Evolutionary conservation across 192 early-diverging fungal genomes (phyloP).

Genomic region (Coemansia sp.): DNA sequence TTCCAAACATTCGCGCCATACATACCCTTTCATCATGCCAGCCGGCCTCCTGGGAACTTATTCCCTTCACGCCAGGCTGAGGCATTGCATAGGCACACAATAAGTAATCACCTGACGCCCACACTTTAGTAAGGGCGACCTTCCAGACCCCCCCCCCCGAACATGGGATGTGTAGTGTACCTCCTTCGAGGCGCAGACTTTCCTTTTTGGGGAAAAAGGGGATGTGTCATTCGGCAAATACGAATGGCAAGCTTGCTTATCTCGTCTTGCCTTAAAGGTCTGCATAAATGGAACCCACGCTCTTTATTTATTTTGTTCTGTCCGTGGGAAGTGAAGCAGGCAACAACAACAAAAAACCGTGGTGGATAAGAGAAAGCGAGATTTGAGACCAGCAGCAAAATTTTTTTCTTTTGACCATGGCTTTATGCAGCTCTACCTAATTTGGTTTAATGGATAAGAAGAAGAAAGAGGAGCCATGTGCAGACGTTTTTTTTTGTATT

Average conservation of each 20-base stretch:
- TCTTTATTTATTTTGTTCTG: not conserved
- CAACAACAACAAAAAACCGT: not conserved
- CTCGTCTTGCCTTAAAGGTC: not conserved
- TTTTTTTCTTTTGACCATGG: not conserved
- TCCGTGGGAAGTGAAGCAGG: not conserved
- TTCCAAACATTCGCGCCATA: too few relatives aligned
- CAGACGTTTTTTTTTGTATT: not conserved
- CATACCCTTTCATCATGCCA: too few relatives aligned
- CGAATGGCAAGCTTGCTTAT: not conserved
- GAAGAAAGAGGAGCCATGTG: not conserved
- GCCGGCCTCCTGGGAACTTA: too few relatives aligned
- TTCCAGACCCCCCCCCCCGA: not conserved
- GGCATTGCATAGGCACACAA: too few relatives aligned
- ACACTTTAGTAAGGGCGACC: not conserved
- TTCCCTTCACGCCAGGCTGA: too few relatives aligned
- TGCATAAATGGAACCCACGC: slow-evolving; percentile 2
- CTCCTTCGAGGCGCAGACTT: not conserved
- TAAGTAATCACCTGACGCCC: not conserved
- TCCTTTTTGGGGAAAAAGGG: not conserved
- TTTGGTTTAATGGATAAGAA: slow-evolving; percentile 1
- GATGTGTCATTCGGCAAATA: not conserved
- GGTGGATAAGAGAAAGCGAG: not conserved
- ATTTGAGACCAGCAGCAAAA: not conserved
- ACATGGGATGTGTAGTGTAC: slow-evolving; percentile 2
- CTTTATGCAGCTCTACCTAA: not conserved